Base-by-base conservation (phyloP, 2,329 filamentous ascomycete genomes). In the Talaromyces verruculosus region DNA sequence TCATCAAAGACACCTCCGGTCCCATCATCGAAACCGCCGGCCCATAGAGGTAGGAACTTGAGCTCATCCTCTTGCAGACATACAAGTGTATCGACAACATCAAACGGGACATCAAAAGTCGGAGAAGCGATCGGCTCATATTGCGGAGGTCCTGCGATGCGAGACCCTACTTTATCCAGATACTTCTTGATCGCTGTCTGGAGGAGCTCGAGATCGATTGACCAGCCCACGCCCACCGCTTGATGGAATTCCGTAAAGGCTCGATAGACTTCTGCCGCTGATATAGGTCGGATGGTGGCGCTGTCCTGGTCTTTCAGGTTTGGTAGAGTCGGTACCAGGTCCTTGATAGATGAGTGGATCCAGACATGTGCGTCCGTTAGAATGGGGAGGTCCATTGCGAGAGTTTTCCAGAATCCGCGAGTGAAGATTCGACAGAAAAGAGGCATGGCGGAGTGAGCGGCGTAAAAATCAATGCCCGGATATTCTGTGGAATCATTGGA, bases 21-120 rank as follows among this genome's bases (percentile, higher is more conserved):
- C 0, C 78, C 84, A 64, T 86, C 84, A 59, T 85, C 81, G 35
- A 81, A 75, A 1, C 84, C 88, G 3, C 85, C 88, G 0, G 87
- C 88, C 87, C 87, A 91, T 3, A 90, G 77, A 0, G 89, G 88
- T 2, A 91, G 79, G 68, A 83, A 90, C 65, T 84, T 84, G 69
- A 85, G 83, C 75, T 91, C 88, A 1, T 84, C 77, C 3, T 85
- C 81, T 0, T 77, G 76, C 1, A 91, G 79, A 5, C 80, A 82
- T 0, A 88, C 79, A 0, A 89, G 74, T 1, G 74, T 80, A 59
- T 81, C 77, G 11, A 77, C 77, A 0, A 75, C 35, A 3, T 70
- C 66, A 25, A 72, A 69, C 3, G 60, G 61, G 19, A 72, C 64
- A 1, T 61, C 55, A 39, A 41, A 51, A 2, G 47, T 37, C 5